Percentiles rank a stretch among this genome's conserved stretches.
Evolutionary conservation across 768 basidiomycete genomes (phyloP).

Genomic region (Amanita pseudoporphyria): DNA sequence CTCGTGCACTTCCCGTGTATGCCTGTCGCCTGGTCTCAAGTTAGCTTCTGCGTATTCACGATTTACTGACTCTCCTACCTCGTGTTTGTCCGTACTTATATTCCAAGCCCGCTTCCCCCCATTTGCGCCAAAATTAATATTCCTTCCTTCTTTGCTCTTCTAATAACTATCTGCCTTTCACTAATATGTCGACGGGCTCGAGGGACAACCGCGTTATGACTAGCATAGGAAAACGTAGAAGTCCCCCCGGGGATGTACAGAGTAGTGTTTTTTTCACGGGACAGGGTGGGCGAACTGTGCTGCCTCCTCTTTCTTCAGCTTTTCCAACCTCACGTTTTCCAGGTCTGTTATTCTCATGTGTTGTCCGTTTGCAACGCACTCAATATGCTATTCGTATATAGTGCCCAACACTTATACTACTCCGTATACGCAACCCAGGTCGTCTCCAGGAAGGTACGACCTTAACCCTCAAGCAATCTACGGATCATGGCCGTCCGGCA

Average conservation of each 20-base stretch:
- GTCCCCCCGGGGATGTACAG: conserved; percentile 59
- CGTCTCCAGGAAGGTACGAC: conserved; percentile 52
- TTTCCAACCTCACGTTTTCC: conserved; percentile 87
- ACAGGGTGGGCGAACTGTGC: conserved; percentile 86
- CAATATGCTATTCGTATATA: conserved; percentile 48
- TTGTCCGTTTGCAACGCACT: conserved; percentile 43
- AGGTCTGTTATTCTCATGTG: conserved; percentile 66
- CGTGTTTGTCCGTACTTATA: conserved; percentile 16
- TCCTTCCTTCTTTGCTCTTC: conserved; percentile 37
- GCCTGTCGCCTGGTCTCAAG: conserved; percentile 5
- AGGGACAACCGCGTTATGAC: conserved; percentile 65
- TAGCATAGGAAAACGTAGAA: conserved; percentile 58
- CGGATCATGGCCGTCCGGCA: conserved; percentile 31
- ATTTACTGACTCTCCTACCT: conserved; percentile 7
- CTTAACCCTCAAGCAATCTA: conserved; percentile 41
- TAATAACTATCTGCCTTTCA: conserved; percentile 49
- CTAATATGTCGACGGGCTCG: conserved; percentile 59
- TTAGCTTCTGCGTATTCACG: conserved; percentile 1
- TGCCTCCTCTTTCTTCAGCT: conserved; percentile 76
- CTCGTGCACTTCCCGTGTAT: conserved; percentile 7
- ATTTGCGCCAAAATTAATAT: conserved; percentile 45
- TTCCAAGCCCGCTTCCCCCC: conserved; percentile 25
- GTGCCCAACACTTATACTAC: conserved; percentile 50
- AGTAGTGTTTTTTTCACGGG: conserved; percentile 56
- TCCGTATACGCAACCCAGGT: conserved; percentile 56